Base-by-base conservation (phyloP, 148 eudicot genomes). In the Fagopyrum esculentum region DNA sequence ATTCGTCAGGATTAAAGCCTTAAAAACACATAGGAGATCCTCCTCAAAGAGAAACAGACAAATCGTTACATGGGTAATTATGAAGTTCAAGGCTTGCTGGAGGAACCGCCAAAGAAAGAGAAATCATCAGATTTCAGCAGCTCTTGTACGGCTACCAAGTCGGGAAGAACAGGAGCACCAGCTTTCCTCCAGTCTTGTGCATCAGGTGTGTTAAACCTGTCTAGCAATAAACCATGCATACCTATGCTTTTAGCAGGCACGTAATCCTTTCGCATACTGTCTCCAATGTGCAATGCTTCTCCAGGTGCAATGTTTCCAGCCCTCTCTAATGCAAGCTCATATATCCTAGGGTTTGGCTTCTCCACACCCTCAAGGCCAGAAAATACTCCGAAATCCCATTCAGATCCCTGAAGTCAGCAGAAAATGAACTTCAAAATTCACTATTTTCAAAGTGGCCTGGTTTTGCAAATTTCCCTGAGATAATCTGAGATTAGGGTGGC, bases 361-460 rank as follows among this genome's bases (percentile, higher is more conserved):
- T 94, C 98, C 51, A 91, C 90, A 6, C 98, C 97, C 85, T 88
- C 97, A 6, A 94, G 80, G n/a, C 98, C 98, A 4, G 98, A 95
- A 83, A 95, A 95, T 43, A 95, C 92, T 47, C 96, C 98, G 76
- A 92, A 92, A 78, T 95, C 98, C 96, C 96, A 92, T 80, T 89
- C 96, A 13, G 91, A 86, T 74, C 92, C 97, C 97, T 95, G 89
- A 55, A 75, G 19, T 7, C 26, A 52, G 61, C 6, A 35, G 4
- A 46, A 44, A 1, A 15, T n/a, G 30, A 51, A 10, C 22, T 30
- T 29, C 44, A 29, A 26, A 6, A 51, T 35, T 19, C 2, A 6
- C 3, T 35, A 35, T 35, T 35, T 49, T 49, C 12, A 49, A 49
- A 49, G 8, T 16, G 17, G 60, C 8, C 60, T 19, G 22, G 19